Evolutionary conservation across 495 filamentous ascomycete species (phyloP).

Genomic region (Penicillium desertorum): DNA sequence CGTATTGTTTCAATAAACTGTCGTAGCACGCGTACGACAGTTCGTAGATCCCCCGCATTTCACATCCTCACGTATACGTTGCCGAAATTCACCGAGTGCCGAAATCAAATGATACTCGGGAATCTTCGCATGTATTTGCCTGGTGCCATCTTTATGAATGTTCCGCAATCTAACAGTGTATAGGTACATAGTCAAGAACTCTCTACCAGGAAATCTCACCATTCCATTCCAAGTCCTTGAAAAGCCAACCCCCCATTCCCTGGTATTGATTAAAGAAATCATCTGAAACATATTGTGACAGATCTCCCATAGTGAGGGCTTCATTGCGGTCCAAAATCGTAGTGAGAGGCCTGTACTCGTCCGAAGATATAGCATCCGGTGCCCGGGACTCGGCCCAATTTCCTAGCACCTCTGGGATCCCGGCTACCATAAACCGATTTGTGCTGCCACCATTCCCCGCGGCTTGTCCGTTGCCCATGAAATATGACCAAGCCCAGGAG

Average conservation of each 20-base stretch:
- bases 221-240: conserved; percentile 21
- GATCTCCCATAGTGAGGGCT: conserved; percentile 16
- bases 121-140: background rate
- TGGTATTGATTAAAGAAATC: conserved; percentile 24
- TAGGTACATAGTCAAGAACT: background rate
- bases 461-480: conserved; percentile 1
- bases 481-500: conserved; percentile 20
- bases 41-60: conserved; percentile 21
- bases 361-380: conserved; percentile 2
- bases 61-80: conserved; percentile 10
- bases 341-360: conserved; percentile 20
- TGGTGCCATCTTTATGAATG: background rate
- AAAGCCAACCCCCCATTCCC: conserved; percentile 25
- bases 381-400: conserved; percentile 9
- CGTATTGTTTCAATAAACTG: no score
- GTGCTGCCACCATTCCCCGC: background rate
- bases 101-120: conserved; percentile 4
- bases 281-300: conserved; percentile 1
- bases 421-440: background rate
- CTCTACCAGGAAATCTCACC: conserved; percentile 13
- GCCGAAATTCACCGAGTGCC: conserved; percentile 25
- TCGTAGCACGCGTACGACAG: no score
- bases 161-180: background rate
- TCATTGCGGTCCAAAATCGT: conserved; percentile 19
- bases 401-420: background rate